Evolutionary conservation across 108 stramenopile genomes (phyloP).

Genomic region (Stephanodiscus minutulus): DNA sequence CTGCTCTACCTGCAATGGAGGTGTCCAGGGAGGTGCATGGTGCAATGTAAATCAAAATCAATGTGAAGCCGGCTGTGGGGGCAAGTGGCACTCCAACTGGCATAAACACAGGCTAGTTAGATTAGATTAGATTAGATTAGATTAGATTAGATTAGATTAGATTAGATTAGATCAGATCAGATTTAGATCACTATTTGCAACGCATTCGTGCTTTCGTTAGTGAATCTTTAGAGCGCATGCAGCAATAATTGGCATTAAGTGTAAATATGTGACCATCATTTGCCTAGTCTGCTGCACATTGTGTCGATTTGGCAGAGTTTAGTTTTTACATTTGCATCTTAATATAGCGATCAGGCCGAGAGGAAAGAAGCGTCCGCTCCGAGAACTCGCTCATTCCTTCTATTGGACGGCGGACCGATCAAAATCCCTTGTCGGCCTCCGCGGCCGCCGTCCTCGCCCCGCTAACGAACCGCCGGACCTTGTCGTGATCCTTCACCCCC

Average conservation of each 20-base stretch:
- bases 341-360: neutral
- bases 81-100: constrained; percentile 7
- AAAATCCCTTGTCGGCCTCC: constrained; percentile 85
- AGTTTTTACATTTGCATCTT: no score
- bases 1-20: constrained; percentile 16
- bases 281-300: no score
- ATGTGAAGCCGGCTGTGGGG: constrained; percentile 15
- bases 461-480: constrained; percentile 78
- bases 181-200: no score
- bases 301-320: no score
- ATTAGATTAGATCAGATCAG: no score
- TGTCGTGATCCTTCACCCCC: constrained; percentile 87
- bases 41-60: constrained; percentile 20
- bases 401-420: constrained; percentile 8
- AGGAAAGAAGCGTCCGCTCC: neutral
- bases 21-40: constrained; percentile 29
- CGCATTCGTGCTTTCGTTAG: no score
- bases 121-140: no score
- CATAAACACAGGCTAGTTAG: no score
- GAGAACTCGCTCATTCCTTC: neutral
- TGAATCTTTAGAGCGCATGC: no score
- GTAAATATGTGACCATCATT: no score
- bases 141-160: no score
- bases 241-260: no score
- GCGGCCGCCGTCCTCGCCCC: constrained; percentile 73